A percentile compares a stretch with the other conserved stretches of the same genome.
Conservation (phyloP, 192 early-diverging fungal species). For the Coemansia sp. region DNA sequence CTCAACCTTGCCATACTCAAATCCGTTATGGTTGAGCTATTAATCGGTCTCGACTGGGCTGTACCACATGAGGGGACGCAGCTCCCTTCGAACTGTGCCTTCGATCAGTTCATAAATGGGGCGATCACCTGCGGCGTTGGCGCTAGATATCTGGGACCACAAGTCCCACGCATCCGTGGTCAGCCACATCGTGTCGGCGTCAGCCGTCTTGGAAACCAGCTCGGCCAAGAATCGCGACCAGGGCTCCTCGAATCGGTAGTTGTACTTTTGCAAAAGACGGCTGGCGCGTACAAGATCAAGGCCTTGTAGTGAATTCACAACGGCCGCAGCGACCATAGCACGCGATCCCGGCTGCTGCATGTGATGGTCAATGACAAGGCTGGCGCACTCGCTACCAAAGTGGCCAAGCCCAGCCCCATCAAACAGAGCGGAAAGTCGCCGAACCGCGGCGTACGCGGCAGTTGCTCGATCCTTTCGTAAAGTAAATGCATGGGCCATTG, state of each 20-base stretch:
- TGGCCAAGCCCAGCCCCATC: constrained; percentile 2
- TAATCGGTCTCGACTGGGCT: not conserved
- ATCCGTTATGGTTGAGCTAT: not conserved
- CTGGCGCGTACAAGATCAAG: constrained; percentile 27
- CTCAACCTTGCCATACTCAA: not conserved
- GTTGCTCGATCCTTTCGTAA: not conserved
- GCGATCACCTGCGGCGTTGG: not conserved
- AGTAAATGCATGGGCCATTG: constrained; percentile 26
- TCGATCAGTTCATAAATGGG: constrained; percentile 9
- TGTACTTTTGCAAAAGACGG: constrained; percentile 9
- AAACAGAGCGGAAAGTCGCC: not conserved
- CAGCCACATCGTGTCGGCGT: constrained; percentile 23
- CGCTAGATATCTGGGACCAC: constrained; percentile 7
- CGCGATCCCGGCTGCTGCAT: constrained; percentile 12
- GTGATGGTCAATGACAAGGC: constrained; percentile 30
- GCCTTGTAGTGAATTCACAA: constrained; percentile 9
- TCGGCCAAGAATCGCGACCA: constrained; percentile 38
- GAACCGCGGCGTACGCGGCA: constrained; percentile 6
- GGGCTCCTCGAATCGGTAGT: constrained; percentile 9
- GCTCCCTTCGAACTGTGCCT: not conserved
- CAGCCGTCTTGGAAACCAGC: constrained; percentile 4
- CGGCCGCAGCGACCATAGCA: constrained; percentile 11
- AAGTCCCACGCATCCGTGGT: not conserved
- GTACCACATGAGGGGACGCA: constrained; percentile 11
- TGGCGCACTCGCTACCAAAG: constrained; percentile 31